Evolutionary conservation across 352 stramenopile genomes (phyloP), one percentile per base, ranked within the genome.

Genomic region (Pythium dissotocum): DNA sequence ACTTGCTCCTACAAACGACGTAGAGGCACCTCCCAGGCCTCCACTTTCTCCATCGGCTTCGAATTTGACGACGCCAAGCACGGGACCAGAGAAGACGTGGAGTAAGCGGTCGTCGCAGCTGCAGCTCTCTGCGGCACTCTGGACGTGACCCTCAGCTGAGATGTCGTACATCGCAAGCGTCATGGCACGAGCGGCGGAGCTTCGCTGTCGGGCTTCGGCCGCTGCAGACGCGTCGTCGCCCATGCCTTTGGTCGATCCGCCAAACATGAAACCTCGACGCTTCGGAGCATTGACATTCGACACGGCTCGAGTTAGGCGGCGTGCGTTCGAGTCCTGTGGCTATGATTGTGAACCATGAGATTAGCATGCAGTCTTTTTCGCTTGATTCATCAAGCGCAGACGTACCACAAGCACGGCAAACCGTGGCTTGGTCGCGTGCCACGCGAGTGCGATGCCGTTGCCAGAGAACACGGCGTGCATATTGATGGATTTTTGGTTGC

Each of bases 191-290:
- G 85, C 68, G 16, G 73, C 67, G 16, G 76, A 73, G 38, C 71
- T 82, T 26, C 78, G 78, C 12, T 76, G 67, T 36, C 69, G 72
- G 2, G 71, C 61, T 35, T 88, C 80, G 0, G 60, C 68, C 18
- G 60, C 51, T 2, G 30, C 65, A 24, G 60, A 53, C 7, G 59
- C 35, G 8, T 85, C 79, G 3, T 80, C 76, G 0, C 14, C 49
- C 14, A 49, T 58, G 2, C 67, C 73, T 61, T 77, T 81, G 24
- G 32, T 72, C 44, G 70, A 88, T 0, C 77, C 75, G 26, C 82
- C 82, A 61, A 93, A 93, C 77, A 88, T 89, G 70, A 93, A 91
- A 2, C 83, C 70, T 7, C 78, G 79, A 6, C 82, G 80, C 12
- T 79, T 76, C 26, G 71, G 79, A 14, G 73, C 75, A 2, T 74